Evolutionary conservation across 164 flowering plant genomes (phyloP).

Genomic region (Umbellularia californica): DNA sequence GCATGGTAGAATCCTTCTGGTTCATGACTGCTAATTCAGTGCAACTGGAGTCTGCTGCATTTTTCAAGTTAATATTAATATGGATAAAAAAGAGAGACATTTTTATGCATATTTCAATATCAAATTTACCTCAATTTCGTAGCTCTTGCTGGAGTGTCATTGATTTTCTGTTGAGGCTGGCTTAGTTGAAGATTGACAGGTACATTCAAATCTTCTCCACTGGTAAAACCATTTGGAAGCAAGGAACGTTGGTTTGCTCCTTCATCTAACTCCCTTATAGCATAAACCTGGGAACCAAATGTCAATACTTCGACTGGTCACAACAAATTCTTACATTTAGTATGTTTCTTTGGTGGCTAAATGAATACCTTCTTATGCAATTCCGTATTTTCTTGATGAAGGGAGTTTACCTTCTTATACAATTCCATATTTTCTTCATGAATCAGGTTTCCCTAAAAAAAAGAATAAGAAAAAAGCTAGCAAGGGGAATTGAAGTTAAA

Average conservation of each 20-base stretch:
- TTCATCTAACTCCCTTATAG: conserved; percentile 43
- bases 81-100: background rate
- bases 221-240: conserved; percentile 31
- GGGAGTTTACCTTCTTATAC: conserved; percentile 62
- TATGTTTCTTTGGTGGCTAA: conserved; percentile 10
- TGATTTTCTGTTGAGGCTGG: conserved; percentile 60
- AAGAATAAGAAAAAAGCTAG: conserved; percentile 15
- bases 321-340: background rate
- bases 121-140: conserved; percentile 47
- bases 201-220: conserved; percentile 35
- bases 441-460: conserved; percentile 61
- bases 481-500: background rate
- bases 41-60: conserved; percentile 26
- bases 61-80: background rate
- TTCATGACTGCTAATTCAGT: conserved; percentile 13
- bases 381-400: conserved; percentile 57
- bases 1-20: conserved; percentile 9
- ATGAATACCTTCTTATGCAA: conserved; percentile 48
- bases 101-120: background rate
- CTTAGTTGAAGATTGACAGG: conserved; percentile 70
- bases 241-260: conserved; percentile 32
- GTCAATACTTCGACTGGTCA: conserved; percentile 7
- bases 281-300: conserved; percentile 46
- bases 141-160: conserved; percentile 33
- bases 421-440: conserved; percentile 78